Conservation (phyloP, 306 rosid genomes). For the Purshia tridentata region DNA sequence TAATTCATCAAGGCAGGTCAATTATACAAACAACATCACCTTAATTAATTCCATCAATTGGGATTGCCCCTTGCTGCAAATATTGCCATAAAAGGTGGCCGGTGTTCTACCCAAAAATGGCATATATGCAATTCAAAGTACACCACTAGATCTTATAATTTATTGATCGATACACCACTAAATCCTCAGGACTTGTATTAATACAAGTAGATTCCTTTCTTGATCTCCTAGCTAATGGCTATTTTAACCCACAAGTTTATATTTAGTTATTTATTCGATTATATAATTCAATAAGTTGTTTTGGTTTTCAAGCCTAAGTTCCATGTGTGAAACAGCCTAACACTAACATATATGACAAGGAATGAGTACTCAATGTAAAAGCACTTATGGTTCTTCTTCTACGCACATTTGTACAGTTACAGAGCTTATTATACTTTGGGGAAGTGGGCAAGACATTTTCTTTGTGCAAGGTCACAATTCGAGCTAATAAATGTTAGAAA, state of each 20-base stretch:
- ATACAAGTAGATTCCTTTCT: too few species aligned
- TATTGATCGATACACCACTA: too few species aligned
- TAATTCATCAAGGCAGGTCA: background rate
- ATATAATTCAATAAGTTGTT: background rate
- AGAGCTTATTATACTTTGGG: background rate
- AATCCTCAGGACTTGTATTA: too few species aligned
- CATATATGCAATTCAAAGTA: background rate
- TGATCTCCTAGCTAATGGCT: too few species aligned
- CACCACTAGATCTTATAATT: background rate
- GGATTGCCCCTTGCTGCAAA: background rate
- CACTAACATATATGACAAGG: background rate
- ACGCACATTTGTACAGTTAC: background rate
- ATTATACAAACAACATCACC: background rate
- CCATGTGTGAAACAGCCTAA: conserved; percentile 10
- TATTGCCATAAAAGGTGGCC: background rate
- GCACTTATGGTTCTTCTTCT: conserved; percentile 3
- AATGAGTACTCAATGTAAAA: background rate
- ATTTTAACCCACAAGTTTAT: too few species aligned
- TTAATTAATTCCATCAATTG: background rate
- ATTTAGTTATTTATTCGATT: background rate
- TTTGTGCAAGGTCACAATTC: background rate
- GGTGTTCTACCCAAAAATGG: background rate
- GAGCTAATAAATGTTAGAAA: background rate
- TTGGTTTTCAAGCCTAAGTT: background rate
- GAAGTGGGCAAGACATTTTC: background rate